phyloP scores from a whole-genome alignment of 2,329 filamentous ascomycete genomes.

The Lasiodiplodia theobromae region DNA sequence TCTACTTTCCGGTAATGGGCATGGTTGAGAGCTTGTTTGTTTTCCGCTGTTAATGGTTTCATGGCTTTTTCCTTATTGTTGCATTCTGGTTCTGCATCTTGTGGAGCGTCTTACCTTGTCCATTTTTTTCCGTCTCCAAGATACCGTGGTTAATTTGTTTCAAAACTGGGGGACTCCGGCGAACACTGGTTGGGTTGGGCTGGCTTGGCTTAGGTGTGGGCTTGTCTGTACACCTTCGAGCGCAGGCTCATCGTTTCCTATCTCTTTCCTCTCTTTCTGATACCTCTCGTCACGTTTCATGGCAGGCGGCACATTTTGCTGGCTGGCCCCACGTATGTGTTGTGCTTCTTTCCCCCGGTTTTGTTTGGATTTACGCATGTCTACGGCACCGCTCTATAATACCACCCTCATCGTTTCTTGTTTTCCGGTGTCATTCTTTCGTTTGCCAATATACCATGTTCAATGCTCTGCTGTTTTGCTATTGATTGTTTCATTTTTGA shows the following conservation, averaged over 20 bases:
- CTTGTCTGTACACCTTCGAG: conserved; percentile 30
- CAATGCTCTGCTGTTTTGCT: conserved; percentile 12
- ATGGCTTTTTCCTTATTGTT: conserved; percentile 15
- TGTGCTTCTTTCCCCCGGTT: conserved; percentile 27
- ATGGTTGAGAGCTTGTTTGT: conserved; percentile 24
- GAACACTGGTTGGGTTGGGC: conserved; percentile 31
- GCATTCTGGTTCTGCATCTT: conserved; percentile 30
- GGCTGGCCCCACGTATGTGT: conserved; percentile 31
- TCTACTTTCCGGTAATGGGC: conserved; percentile 29
- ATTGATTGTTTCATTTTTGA: conserved; percentile 1
- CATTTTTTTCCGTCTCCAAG: conserved; percentile 17
- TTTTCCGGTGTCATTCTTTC: conserved; percentile 30
- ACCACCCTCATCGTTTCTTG: conserved; percentile 22
- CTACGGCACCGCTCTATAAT: conserved; percentile 29
- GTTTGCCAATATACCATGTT: conserved; percentile 30
- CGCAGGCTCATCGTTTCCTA: conserved; percentile 26
- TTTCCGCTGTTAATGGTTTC: conserved; percentile 25
- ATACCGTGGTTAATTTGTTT: conserved; percentile 30
- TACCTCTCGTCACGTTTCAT: conserved; percentile 20
- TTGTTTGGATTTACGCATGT: conserved; percentile 27
- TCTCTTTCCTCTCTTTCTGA: conserved; percentile 26
- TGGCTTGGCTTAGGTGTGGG: conserved; percentile 30
- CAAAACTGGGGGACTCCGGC: conserved; percentile 30
- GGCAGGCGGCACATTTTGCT: conserved; percentile 26
- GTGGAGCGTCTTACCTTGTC: conserved; percentile 23